Evolutionary conservation across 73 alveolate genomes (phyloP), one percentile per base, ranked within the genome.

Genomic region (Breviolum minutum): DNA sequence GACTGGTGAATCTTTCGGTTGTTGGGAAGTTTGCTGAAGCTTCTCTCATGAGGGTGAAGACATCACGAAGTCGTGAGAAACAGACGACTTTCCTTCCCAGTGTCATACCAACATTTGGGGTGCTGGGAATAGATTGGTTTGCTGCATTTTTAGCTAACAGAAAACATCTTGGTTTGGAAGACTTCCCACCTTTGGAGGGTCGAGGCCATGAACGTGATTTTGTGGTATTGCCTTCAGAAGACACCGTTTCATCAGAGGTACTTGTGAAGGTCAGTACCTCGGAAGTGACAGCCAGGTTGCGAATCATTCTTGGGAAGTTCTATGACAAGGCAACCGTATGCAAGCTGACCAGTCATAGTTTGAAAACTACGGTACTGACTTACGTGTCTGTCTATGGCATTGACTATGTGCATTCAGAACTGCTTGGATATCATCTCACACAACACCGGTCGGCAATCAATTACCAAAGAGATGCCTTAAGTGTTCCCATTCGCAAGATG

Each of bases 351-450:
- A 64, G 85, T 84, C 95, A 87, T n/a, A 30, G 71, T 13, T 54
- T 87, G 40, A 87, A 87, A 26, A 76, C 95, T 0, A 87, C 95
- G 2, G 17, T 64, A 40, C 69, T 90, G 9, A 90, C 87, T 29
- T 48, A 66, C 60, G 20, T 90, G 70, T 61, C 32, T 64, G 54
- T 17, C 8, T 7, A 3, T 54, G 97, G 97, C 0, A 8, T 8
- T 8, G 88, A 71, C 24, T 60, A 11, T 60, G 61, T 73, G 54
- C 27, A 27, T n/a, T 19, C 80, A 8, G 95, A 87, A 30, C 84
- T 87, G 40, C 70, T 87, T n/a, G 95, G 95, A 24, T 87, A 87
- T 68, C 95, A 87, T 68, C 24, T 87, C 24, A 69, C 81, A 0
- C 82, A 27, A 17, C 95, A 60, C 24, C 68, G 54, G 24, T 19